Percentiles rank a stretch among this genome's conserved stretches.
Evolutionary conservation across 305 asterid species (phyloP).

Genomic region (Fraxinus latifolia): DNA sequence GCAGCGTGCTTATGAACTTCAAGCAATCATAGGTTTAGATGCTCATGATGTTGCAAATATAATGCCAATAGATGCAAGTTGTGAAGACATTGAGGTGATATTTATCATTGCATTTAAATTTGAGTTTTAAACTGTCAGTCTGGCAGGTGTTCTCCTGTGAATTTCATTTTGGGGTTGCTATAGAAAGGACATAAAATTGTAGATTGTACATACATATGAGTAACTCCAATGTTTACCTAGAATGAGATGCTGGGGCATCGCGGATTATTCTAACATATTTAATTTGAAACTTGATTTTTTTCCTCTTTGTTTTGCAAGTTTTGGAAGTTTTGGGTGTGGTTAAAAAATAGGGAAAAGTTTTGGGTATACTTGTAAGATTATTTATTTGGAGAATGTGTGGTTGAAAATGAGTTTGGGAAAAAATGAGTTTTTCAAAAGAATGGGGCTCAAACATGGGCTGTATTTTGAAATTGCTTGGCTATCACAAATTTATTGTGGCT

Average conservation of each 20-base stretch:
- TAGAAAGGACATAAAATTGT: background rate
- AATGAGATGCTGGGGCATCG: background rate
- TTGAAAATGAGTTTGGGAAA: background rate
- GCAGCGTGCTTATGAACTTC: constrained; percentile 97
- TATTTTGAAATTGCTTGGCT: background rate
- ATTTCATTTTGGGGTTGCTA: background rate
- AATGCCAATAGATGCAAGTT: constrained; percentile 83
- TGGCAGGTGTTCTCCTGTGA: background rate
- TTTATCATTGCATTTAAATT: background rate
- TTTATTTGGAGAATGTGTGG: background rate
- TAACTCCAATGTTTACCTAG: background rate
- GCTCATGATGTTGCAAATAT: constrained; percentile 59
- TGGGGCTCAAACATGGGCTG: background rate
- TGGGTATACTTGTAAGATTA: background rate
- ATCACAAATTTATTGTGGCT: background rate
- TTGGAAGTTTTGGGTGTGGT: background rate
- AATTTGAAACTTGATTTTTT: background rate
- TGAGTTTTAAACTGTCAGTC: background rate
- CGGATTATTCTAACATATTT: background rate
- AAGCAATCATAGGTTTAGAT: constrained; percentile 67
- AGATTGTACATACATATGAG: background rate
- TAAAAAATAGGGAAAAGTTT: background rate
- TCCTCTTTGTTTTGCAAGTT: background rate
- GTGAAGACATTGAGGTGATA: constrained; percentile 83
- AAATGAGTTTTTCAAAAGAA: background rate